Evolutionary conservation across 2,329 filamentous ascomycete genomes (phyloP), one percentile per base, ranked within the genome.

Genomic region (Fusarium sp.): DNA sequence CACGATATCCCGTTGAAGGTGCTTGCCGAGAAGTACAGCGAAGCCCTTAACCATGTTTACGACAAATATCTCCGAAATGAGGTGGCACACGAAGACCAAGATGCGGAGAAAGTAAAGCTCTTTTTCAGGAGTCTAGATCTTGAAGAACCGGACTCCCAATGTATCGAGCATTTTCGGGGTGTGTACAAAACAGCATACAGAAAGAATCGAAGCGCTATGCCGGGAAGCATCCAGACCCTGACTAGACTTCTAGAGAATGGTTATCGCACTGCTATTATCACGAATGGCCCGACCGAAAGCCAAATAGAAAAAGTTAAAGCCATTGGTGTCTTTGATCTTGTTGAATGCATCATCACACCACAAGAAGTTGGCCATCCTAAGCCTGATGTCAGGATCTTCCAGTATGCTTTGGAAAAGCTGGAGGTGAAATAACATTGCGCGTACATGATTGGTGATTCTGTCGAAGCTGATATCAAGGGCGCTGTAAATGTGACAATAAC

Each of bases 301-400:
- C 68, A 73, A 9, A 2, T 21, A 19, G 53, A 33, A 11, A 72
- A 73, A 11, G 52, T 60, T 2, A 33, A 65, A 18, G 60, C 18
- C 8, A 69, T 69, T 8, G 54, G 54, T 4, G 37, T 72, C 25
- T 21, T 28, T 0, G 47, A 66, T 40, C 49, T 73, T 0, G 16
- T 58, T 19, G 60, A 69, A 8, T 15, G 35, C 8, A 40, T 69
- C 30, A 64, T 72, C 19, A 61, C 60, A 5, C 69, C 64, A 0
- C 25, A 73, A 40, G 68, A 71, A 11, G n/a, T 19, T 9, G 57
- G 68, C 1, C 13, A 52, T 19, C 43, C 30, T 9, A 73, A 72
- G 8, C 64, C 64, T 1, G 44, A 73, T 5, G 10, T 19, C 4
- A 18, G 47, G 5, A 62, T 64, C 12, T 70, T 73, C 30, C 23